Evolutionary conservation across 1,139 yeast species (phyloP), one percentile per base, ranked within the genome.

Genomic region (Pneumocystis sp.): DNA sequence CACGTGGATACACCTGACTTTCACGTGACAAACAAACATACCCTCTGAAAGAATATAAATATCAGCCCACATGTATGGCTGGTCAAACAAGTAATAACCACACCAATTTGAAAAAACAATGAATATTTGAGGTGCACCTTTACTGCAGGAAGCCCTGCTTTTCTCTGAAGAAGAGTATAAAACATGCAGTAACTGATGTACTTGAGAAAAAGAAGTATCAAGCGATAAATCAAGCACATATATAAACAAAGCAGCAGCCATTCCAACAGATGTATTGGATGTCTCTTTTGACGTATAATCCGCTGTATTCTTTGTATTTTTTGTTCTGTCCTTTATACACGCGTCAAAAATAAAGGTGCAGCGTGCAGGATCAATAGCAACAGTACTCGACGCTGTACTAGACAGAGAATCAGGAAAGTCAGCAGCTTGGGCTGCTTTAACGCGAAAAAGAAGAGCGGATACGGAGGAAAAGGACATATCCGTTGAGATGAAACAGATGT

Each of bases 21-120:
- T 37, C 40, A 37, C 40, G 40, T 37, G 40, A 37, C 40, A 37
- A 31, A 31, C 98, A 98, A 0, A 91, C 85, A 21, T 12, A 50
- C 57, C 57, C 0, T 50, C 57, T 2, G 12, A 8, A 25, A 50
- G 5, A 25, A 12, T 25, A 50, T 50, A 50, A 12, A 50, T 50
- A 25, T 21, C 21, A 25, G 19, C 17, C 57, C 57, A 50, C 2
- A 25, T 21, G 8, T 25, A 25, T 12, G 29, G 35, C 34, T 50
- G 31, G 1, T 25, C 17, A 50, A 50, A 50, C 12, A 50, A 12
- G 5, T 5, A 15, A 50, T 50, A 50, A 5, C 34, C 34, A 12
- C 57, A 50, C 57, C 57, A 50, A 2, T 12, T 21, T 1, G 29
- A 17, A 50, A 50, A 25, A 12, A 50, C 6, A 12, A 50, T 12